Base-by-base conservation (phyloP, 495 filamentous ascomycete species). In the Cenococcum geophilum region DNA sequence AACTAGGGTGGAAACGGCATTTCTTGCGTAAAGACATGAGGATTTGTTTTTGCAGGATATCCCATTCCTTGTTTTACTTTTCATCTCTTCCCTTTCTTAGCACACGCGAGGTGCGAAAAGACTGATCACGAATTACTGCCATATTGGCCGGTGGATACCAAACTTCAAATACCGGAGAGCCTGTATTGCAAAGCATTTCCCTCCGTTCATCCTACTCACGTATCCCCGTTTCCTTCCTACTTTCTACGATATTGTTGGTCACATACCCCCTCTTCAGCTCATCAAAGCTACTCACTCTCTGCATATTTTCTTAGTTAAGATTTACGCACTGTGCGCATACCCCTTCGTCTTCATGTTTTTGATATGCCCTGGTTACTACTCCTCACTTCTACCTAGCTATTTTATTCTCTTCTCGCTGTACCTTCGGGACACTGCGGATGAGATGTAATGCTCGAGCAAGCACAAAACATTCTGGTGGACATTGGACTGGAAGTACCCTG, bases 311-410 rank as follows among this genome's bases (percentile, higher is more conserved):
- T 18, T 45, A 10, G 40, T 45, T 18, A 45, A 18, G 12, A 45
- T 45, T 45, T 45, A 45, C 40, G 40, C 11, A 18, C 3, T 45
- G 40, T 27, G 49, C 49, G 23, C 23, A 52, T 27, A 22, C 49
- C 49, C 49, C 23, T 52, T 52, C 23, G 49, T 32, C 49, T 25
- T 25, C 21, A 23, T 52, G 49, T 25, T 27, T 52, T 52, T 45
- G 3, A 45, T 45, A 45, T 45, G 40, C 40, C 40, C 18, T 18
- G 4, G 18, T 18, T 45, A 45, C 40, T 45, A 45, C 40, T 14
- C 18, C 4, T 16, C 18, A 45, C 40, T 45, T 45, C 40, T 45
- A 45, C 40, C 40, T 45, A 14, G 12, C 40, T 45, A 14, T 45
- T 45, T 45, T 18, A 2, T 45, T 45, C 40, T 18, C 40, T 45